Evolutionary conservation across 805 yeast species (phyloP).

Genomic region (Saccharomycopsis malanga): DNA sequence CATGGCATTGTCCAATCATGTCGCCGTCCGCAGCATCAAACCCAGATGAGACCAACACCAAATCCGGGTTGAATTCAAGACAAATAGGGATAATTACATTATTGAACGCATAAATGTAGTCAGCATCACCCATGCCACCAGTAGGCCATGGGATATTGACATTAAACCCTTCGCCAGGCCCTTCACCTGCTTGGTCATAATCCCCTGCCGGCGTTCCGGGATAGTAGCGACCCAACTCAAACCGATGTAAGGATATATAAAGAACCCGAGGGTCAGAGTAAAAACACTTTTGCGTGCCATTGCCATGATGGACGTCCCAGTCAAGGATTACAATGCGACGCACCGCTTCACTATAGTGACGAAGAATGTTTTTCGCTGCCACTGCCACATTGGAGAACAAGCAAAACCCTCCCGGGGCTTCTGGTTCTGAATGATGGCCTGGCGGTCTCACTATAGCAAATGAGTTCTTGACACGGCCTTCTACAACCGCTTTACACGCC

Average conservation of each 20-base stretch:
- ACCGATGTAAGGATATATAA: conserved; percentile 87
- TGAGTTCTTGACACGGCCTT: conserved; percentile 84
- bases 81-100: conserved; percentile 83
- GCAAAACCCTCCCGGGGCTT: conserved; percentile 95
- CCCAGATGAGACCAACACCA: conserved; percentile 89
- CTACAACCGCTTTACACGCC: conserved; percentile 92
- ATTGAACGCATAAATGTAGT: conserved; percentile 85
- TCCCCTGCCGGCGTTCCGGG: conserved; percentile 91
- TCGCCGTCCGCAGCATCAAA: conserved; percentile 99
- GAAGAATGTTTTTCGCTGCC: conserved; percentile 81
- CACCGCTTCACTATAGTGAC: conserved; percentile 81
- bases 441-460: conserved; percentile 97
- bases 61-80: conserved; percentile 84
- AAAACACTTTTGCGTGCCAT: conserved; percentile 94
- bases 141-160: conserved; percentile 92
- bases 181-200: conserved; percentile 75
- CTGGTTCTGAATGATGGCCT: conserved; percentile 99
- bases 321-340: conserved; percentile 77
- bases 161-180: conserved; percentile 77
- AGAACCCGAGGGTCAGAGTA: conserved; percentile 83
- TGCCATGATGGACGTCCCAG: conserved; percentile 99
- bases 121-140: conserved; percentile 92
- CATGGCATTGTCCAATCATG: conserved; percentile 92
- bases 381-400: conserved; percentile 94
- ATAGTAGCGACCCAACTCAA: conserved; percentile 84